These are phyloP conservation scores for Aristolochia fimbriata DNA, from an alignment of 164 flowering plant genomes.

Conservation along the genomic window DNA sequence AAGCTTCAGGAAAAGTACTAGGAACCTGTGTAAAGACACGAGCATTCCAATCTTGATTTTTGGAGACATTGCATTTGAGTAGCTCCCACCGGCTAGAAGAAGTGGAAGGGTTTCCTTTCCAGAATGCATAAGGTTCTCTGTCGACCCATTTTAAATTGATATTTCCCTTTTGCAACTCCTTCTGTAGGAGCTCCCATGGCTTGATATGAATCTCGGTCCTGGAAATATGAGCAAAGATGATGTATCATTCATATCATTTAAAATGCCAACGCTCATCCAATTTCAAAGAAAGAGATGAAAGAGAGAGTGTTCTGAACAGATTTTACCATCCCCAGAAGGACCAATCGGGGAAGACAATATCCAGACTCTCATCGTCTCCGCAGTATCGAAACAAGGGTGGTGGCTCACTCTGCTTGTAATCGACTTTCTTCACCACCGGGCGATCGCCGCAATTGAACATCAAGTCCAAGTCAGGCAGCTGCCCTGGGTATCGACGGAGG, in stretches of 20 bases:
- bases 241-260: neutral
- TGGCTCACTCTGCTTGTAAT: constrained; percentile 1
- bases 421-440: constrained; percentile 10
- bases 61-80: no score
- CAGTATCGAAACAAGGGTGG: constrained; percentile 4
- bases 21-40: constrained; percentile 29
- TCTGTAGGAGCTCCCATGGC: constrained; percentile 39
- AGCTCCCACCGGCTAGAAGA: no score
- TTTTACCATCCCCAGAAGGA: constrained; percentile 5
- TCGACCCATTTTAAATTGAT: constrained; percentile 34
- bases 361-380: neutral
- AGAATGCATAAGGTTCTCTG: constrained; percentile 29
- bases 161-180: constrained; percentile 33
- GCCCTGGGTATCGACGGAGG: constrained; percentile 31
- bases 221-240: constrained; percentile 5
- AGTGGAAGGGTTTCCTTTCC: no score
- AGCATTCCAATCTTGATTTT: constrained; percentile 18
- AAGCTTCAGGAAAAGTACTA: neutral
- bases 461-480: constrained; percentile 35
- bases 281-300: neutral
- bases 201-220: constrained; percentile 60
- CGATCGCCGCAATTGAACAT: constrained; percentile 34
- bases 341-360: constrained; percentile 3
- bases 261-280: neutral
- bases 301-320: neutral